Evolutionary conservation across 768 basidiomycete species (phyloP), one percentile per base, ranked within the genome.

Genomic region (Phlebiopsis flavidoalba): DNA sequence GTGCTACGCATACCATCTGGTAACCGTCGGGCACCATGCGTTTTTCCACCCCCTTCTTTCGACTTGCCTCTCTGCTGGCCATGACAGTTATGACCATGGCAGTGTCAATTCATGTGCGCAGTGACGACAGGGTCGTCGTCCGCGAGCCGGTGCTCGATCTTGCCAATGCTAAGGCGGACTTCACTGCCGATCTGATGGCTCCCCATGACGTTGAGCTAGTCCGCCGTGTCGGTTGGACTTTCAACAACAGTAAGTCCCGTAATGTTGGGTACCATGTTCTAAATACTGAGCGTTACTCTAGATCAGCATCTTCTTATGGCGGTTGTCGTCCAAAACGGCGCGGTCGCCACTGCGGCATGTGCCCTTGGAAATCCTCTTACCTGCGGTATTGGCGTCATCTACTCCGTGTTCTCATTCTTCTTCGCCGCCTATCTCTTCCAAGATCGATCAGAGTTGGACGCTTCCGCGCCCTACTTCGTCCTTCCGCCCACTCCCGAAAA

Each of bases 121-220:
- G 36, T n/a, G 33, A 19, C 12, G n/a, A 3, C 31, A 14, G 33
- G 2, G 15, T 31, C 8, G 14, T 12, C 2, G 33, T n/a, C 15
- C n/a, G 19, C 11, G 36, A 5, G 12, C 21, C 36, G 1, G 19
- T 1, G 11, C 37, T 35, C 36, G 54, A 55, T 1, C n/a, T 26
- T 5, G 36, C 35, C 6, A 14, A 24, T 24, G 19, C 24, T 10
- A 37, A 55, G 54, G 35, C 10, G 11, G 36, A 10, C 37, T 19
- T 36, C 14, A 1, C n/a, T 21, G 26, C 54, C 22, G 40, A 45
- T 21, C 35, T 55, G 6, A 55, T 55, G 54, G 54, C 37, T 14
- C 54, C 54, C 5, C 54, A 55, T 14, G 54, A 55, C 36, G 54
- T 26, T 2, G 54, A 55, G 40, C 54, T 55, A 10, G 54, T 55